phyloP scores from a whole-genome alignment of 2,329 filamentous ascomycete species.

The Aspergillus costaricaensis region DNA sequence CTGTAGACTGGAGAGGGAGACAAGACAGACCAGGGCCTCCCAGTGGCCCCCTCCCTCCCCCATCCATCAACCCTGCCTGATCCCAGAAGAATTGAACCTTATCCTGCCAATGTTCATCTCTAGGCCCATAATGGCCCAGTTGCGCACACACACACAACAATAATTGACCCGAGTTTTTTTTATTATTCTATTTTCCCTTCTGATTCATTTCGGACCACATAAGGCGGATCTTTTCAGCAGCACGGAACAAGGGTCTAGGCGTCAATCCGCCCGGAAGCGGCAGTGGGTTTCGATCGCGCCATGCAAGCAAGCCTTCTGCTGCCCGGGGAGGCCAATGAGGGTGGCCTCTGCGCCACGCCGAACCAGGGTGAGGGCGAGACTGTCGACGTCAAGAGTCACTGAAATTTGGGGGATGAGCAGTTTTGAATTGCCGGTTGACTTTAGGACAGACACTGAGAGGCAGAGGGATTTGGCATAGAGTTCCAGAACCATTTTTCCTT shows the following conservation, averaged over 20 bases:
- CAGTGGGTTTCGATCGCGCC: constrained; percentile 21
- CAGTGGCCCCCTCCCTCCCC: too few relatives aligned
- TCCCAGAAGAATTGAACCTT: constrained; percentile 1
- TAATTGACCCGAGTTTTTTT: not conserved
- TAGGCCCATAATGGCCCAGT: too few relatives aligned
- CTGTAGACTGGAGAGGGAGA: too few relatives aligned
- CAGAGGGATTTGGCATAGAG: not conserved
- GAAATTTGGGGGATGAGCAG: not conserved
- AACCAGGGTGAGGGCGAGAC: constrained; percentile 9
- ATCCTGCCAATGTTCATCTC: not conserved
- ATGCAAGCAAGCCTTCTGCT: constrained; percentile 16
- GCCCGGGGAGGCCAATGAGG: constrained; percentile 14
- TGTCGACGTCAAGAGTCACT: constrained; percentile 18
- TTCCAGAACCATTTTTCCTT: constrained; percentile 5
- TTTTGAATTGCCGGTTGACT: not conserved
- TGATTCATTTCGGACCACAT: constrained; percentile 3
- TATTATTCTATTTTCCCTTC: too few relatives aligned
- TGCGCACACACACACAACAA: not conserved
- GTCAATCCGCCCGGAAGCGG: constrained; percentile 23
- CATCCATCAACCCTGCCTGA: not conserved
- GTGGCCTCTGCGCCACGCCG: not conserved
- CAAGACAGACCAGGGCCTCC: too few relatives aligned
- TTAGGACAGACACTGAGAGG: not conserved
- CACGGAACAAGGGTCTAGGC: constrained; percentile 24
- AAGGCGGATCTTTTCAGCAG: constrained; percentile 21